These are phyloP conservation scores for Ceratobasidium sp. DNA, from an alignment of 1,284 basidiomycete species.

Conservation along the genomic window DNA sequence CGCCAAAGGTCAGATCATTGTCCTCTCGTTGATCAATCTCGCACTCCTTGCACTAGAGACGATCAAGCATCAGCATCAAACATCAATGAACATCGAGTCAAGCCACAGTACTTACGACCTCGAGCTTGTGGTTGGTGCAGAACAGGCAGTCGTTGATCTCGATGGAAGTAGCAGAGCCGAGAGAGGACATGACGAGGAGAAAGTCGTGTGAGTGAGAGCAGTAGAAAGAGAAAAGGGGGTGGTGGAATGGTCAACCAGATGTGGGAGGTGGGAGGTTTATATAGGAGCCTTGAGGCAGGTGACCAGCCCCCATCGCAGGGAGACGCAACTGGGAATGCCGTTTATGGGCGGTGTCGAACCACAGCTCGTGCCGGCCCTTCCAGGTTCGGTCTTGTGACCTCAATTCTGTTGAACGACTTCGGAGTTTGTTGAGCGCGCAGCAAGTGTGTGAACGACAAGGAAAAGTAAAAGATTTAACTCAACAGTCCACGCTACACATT, in stretches of 20 bases:
- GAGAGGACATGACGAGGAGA: conserved; percentile 32
- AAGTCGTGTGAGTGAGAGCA: conserved; percentile 14
- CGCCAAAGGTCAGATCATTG: conserved; percentile 59
- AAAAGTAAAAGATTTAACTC: neutral
- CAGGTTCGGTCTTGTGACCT: conserved; percentile 44
- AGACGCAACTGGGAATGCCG: conserved; percentile 28
- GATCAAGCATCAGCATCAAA: neutral
- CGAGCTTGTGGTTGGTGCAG: conserved; percentile 59
- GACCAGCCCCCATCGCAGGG: conserved; percentile 12
- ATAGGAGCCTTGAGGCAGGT: conserved; percentile 2
- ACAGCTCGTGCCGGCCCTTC: conserved; percentile 8
- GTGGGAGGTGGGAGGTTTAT: conserved; percentile 24
- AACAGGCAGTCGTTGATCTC: conserved; percentile 61
- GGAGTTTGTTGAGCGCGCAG: neutral
- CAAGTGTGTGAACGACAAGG: neutral
- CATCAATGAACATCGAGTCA: neutral
- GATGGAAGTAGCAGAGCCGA: conserved; percentile 51
- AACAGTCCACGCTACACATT: neutral
- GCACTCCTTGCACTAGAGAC: conserved; percentile 53
- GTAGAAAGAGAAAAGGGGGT: conserved; percentile 1
- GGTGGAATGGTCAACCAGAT: neutral
- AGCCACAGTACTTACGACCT: conserved; percentile 51
- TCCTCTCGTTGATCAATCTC: conserved; percentile 58
- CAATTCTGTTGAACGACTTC: neutral
- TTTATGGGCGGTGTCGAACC: conserved; percentile 7